These are phyloP conservation scores for Leccinum olivaceopallidum DNA, from an alignment of 768 basidiomycete species.

Conservation along the genomic window DNA sequence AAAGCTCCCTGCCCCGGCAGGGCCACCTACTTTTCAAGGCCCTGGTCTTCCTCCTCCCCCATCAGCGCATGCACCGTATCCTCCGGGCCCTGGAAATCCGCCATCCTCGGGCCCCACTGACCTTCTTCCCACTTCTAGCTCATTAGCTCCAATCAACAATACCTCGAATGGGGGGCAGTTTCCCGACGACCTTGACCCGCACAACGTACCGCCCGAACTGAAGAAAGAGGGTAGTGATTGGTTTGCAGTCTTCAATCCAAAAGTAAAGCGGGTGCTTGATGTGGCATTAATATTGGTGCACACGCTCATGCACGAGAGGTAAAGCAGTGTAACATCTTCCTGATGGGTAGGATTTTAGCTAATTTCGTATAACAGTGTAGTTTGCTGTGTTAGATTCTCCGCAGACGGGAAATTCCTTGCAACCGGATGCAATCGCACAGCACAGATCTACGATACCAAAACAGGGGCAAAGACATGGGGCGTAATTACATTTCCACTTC, in stretches of 20 bases:
- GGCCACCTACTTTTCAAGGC: constrained; percentile 35
- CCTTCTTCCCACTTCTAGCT: constrained; percentile 23
- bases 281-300: constrained; percentile 66
- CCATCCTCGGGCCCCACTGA: constrained; percentile 31
- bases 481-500: constrained; percentile 25
- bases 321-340: constrained; percentile 19
- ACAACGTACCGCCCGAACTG: constrained; percentile 33
- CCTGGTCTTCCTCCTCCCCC: constrained; percentile 38
- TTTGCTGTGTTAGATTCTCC: constrained; percentile 92
- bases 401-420: constrained; percentile 92
- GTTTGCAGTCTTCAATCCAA: constrained; percentile 87
- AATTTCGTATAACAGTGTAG: constrained; percentile 48
- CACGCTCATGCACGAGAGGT: constrained; percentile 92
- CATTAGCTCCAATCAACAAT: constrained; percentile 28
- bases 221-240: constrained; percentile 79
- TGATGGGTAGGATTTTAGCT: constrained; percentile 2
- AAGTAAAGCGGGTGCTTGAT: constrained; percentile 75
- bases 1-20: constrained; percentile 33
- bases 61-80: constrained; percentile 31
- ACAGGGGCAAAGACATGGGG: constrained; percentile 85
- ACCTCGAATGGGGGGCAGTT: constrained; percentile 33
- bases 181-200: constrained; percentile 36
- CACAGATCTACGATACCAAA: constrained; percentile 93
- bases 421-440: constrained; percentile 94
- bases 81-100: constrained; percentile 35